Conservation (phyloP, 148 eudicot species). For the Vaccinium corymbosum region DNA sequence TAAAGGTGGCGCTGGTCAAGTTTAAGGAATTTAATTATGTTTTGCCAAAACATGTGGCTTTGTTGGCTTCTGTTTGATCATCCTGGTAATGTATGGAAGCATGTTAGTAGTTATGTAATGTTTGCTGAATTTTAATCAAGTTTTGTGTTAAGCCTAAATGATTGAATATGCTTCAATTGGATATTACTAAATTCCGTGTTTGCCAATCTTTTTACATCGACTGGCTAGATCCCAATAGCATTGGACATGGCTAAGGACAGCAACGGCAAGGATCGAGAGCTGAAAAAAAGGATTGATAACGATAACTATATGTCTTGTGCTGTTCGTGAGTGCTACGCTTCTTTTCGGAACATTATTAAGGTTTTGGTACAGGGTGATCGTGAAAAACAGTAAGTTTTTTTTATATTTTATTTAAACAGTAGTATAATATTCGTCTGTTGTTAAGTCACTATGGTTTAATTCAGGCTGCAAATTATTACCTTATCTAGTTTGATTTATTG, state of each 20-base stretch:
- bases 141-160: neutral
- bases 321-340: slow-evolving; percentile 86
- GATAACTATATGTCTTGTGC: slow-evolving; percentile 82
- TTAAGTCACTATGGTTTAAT: neutral
- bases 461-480: neutral
- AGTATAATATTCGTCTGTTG: neutral
- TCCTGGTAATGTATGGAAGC: neutral
- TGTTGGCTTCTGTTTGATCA: neutral
- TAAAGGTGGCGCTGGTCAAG: neutral
- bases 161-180: neutral
- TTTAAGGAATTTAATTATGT: neutral
- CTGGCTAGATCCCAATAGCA: slow-evolving; percentile 82
- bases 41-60: neutral
- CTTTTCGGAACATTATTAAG: slow-evolving; percentile 71
- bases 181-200: neutral
- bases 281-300: slow-evolving; percentile 64
- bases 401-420: too few species aligned
- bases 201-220: neutral
- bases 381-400: slow-evolving; percentile 63
- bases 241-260: slow-evolving; percentile 97
- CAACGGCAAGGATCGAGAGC: slow-evolving; percentile 77
- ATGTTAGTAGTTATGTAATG: neutral
- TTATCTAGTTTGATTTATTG: slow-evolving; percentile 12
- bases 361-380: slow-evolving; percentile 60
- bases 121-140: neutral